phyloP scores from a whole-genome alignment of 108 stramenopile species.

The Conticribra guillardii region DNA sequence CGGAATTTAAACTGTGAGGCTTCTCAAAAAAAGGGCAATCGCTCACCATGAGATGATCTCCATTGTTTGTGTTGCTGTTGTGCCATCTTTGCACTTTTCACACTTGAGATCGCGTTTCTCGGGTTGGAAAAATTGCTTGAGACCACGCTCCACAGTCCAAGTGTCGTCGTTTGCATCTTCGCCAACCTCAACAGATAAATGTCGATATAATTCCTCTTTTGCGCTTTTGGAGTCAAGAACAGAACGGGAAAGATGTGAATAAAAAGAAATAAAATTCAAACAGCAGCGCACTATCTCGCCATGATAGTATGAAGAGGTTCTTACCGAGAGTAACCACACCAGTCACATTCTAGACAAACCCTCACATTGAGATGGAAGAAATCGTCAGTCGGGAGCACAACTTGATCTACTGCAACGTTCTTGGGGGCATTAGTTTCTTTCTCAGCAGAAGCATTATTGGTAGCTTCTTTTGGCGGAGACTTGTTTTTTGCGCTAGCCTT shows the following conservation, averaged over 20 bases:
- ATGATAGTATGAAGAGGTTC: slow-evolving; percentile 3
- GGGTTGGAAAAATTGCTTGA: slow-evolving; percentile 71
- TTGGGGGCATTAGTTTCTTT: slow-evolving; percentile 7
- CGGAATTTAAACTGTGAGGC: no score
- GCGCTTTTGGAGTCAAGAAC: slow-evolving; percentile 38
- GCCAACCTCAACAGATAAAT: slow-evolving; percentile 72
- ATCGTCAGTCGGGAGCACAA: slow-evolving; percentile 59
- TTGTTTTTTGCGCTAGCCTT: slow-evolving; percentile 18
- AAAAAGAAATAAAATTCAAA: no score
- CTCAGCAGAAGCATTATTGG: background rate
- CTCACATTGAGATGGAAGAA: slow-evolving; percentile 73
- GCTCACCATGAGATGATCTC: slow-evolving; percentile 56
- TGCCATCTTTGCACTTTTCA: slow-evolving; percentile 79
- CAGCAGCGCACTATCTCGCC: no score
- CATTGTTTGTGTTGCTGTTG: slow-evolving; percentile 67
- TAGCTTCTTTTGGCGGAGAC: background rate
- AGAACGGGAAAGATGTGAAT: background rate
- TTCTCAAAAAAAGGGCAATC: background rate
- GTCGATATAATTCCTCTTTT: slow-evolving; percentile 79
- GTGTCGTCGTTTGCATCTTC: slow-evolving; percentile 34
- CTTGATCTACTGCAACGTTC: background rate
- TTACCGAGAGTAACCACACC: slow-evolving; percentile 71
- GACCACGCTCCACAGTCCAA: slow-evolving; percentile 59
- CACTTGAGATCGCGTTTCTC: slow-evolving; percentile 85
- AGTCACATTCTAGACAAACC: slow-evolving; percentile 73